Evolutionary conservation across 345 rosid genomes (phyloP), one percentile per base, ranked within the genome.

Genomic region (Bruguiera parviflora): DNA sequence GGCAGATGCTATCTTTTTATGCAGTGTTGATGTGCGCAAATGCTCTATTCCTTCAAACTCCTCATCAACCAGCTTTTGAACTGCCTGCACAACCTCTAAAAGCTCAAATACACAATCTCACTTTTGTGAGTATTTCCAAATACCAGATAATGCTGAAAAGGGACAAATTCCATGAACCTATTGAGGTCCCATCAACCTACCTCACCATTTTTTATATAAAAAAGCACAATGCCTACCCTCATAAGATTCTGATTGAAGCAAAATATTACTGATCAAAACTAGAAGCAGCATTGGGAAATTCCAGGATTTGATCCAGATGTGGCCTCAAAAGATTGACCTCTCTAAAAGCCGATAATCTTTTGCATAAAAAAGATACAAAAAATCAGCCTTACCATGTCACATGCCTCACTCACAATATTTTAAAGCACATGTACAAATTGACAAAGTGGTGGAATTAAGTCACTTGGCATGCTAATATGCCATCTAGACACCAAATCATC

Each of bases 41-140:
- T 94, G 98, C 65, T 65, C 80, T 76, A 94, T 86, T 71, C 98
- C 99, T 81, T 85, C 78, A 85, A 92, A 95, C 81, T 95, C 99
- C 71, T 95, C 97, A 64, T 89, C 96, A 65, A 92, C 70, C 77
- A 92, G 79, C 70, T 79, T 88, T 77, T 95, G 96, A 73, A 95
- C 99, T 39, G 97, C 99, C 97, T 92, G 92, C 59, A 77, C 71
- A 55, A 65, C 29, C 37, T 51, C 68, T 6, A 20, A 64, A 58
- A 19, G 7, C 21, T 68, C 52, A 65, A 53, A 28, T 24, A 21
- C 16, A 22, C 61, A 61, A n/a, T 3, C n/a, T 70, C 28, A 65
- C 32, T 53, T 31, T 27, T 56, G 35, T 18, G 27, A 73, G 32
- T 27, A 29, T 25, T 33, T 28, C 10, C 21, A 73, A 55, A 19